Percentiles rank a stretch among this genome's conserved stretches.
These are phyloP conservation scores for Tubosaeta sp. DNA, from an alignment of 768 basidiomycete genomes.

Conservation along the genomic window DNA sequence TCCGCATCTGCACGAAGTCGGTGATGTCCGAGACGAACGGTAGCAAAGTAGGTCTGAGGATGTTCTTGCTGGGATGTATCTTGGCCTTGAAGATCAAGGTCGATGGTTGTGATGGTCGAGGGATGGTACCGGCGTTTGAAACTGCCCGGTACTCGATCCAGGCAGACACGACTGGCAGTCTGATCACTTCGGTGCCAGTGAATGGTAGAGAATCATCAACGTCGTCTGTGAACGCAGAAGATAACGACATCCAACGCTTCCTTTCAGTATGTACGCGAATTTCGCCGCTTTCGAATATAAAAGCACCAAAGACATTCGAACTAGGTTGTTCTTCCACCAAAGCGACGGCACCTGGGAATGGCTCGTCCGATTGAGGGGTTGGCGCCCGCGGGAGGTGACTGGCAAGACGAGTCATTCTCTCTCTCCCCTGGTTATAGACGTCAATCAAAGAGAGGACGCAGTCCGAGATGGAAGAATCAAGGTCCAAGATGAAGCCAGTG, in stretches of 20 bases:
- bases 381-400: constrained; percentile 44
- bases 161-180: constrained; percentile 71
- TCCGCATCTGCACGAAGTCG: constrained; percentile 61
- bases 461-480: constrained; percentile 76
- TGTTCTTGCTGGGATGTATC: constrained; percentile 88
- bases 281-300: constrained; percentile 82
- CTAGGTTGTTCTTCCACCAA: constrained; percentile 34
- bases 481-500: constrained; percentile 79
- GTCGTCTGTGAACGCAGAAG: constrained; percentile 36
- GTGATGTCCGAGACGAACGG: constrained; percentile 82
- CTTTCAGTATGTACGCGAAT: constrained; percentile 64
- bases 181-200: constrained; percentile 55
- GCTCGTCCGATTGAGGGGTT: constrained; percentile 4
- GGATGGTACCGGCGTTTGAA: constrained; percentile 36
- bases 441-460: constrained; percentile 80
- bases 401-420: constrained; percentile 65
- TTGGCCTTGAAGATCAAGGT: constrained; percentile 78
- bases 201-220: constrained; percentile 53
- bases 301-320: constrained; percentile 58
- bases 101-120: constrained; percentile 44
- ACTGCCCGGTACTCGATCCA: constrained; percentile 79
- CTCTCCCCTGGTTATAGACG: constrained; percentile 79
- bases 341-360: background rate
- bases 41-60: constrained; percentile 72
- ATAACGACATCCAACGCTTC: constrained; percentile 37